Base-by-base conservation (phyloP, 2,329 filamentous ascomycete genomes). In the Colletotrichum tamarilloi region DNA sequence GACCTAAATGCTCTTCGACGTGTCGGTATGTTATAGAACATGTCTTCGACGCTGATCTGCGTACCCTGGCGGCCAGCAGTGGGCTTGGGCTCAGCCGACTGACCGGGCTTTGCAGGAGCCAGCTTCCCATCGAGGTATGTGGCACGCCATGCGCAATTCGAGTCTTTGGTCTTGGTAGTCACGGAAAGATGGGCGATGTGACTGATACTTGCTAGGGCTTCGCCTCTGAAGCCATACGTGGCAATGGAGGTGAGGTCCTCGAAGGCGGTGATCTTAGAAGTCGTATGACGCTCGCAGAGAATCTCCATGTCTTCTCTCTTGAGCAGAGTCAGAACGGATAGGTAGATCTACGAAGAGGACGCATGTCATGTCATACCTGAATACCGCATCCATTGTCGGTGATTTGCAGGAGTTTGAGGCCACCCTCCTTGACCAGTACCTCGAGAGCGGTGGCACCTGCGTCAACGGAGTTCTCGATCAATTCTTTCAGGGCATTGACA, bases 371-470 rank as follows among this genome's bases (percentile, higher is more conserved):
- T 9, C 49, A 80, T 83, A 97, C 95, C 84, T 97, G 93, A 77
- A 99, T 99, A 32, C 97, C 97, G 81, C 95, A 93, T 19, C 97
- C 97, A 82, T 99, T 99, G 82, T 99, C 97, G 3, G 95, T 98
- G 77, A 99, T 98, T 80, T 99, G 97, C 19, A 99, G 88, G 53
- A 98, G 86, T 82, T 98, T 99, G 75, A 99, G 87, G 0, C 97
- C 97, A 11, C 97, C 97, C 59, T 99, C 97, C 82, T 98, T 98
- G 78, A 97, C 93, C 4, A 98, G 82, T 22, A 99, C 92, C 80
- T 99, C 97, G 58, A 99, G 85, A 2, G 93, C 91, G 0, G 97
- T 98, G 3, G 97, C 94, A 5, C 97, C 96, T n/a, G 97, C 97
- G 84, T 99, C 97, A 19, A 99, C 95, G 4, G 97, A 93, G 78